phyloP scores from a whole-genome alignment of 192 early-diverging fungal species.

The Backusella circina region DNA sequence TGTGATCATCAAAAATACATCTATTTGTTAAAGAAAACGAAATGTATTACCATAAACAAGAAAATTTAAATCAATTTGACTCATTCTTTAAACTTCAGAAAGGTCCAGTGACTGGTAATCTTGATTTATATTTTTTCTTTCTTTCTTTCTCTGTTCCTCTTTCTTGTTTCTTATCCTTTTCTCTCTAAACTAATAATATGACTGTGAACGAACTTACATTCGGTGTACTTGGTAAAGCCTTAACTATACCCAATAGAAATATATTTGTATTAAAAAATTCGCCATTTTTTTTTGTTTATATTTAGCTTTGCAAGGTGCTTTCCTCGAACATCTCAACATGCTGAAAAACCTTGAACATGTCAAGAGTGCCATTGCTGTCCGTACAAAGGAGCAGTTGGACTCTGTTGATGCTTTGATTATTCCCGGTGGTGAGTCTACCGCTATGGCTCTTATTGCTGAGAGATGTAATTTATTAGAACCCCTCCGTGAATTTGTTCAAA shows the following conservation, averaged over 20 bases:
- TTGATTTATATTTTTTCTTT: not conserved
- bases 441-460: slow-evolving; percentile 92
- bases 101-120: not conserved
- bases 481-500: slow-evolving; percentile 73
- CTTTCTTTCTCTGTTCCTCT: not conserved
- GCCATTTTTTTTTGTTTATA: not conserved
- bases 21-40: not conserved
- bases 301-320: slow-evolving; percentile 94
- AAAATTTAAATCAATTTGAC: slow-evolving; percentile 2
- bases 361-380: slow-evolving; percentile 52
- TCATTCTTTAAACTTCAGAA: slow-evolving; percentile 4
- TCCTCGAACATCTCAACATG: slow-evolving; percentile 85
- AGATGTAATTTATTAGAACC: slow-evolving; percentile 76
- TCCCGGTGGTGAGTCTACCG: slow-evolving; percentile 93
- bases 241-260: not conserved
- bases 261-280: not conserved
- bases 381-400: slow-evolving; percentile 67
- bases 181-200: not conserved
- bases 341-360: slow-evolving; percentile 68
- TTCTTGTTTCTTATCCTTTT: not conserved
- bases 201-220: slow-evolving; percentile 2
- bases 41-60: not conserved
- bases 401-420: slow-evolving; percentile 87
- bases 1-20: not conserved
- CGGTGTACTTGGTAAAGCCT: slow-evolving; percentile 6